These are phyloP conservation scores for Macrolepiota albuminosa DNA, from an alignment of 768 basidiomycete genomes.

Conservation along the genomic window DNA sequence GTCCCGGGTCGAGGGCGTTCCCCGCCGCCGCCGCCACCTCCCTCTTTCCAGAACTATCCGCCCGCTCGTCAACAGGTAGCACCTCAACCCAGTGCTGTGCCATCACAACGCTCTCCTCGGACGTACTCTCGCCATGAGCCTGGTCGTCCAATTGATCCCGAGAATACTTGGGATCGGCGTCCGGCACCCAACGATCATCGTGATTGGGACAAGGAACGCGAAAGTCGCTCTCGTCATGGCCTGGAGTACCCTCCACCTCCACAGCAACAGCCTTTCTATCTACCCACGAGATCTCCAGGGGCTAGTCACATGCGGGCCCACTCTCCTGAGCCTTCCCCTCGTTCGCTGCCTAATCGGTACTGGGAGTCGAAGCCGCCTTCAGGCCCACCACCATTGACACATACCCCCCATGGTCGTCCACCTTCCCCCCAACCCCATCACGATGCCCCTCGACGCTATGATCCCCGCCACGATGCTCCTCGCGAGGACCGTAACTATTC, in stretches of 20 bases:
- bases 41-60: slow-evolving; percentile 45
- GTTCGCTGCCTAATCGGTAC: slow-evolving; percentile 44
- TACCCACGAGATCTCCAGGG: slow-evolving; percentile 37
- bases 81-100: slow-evolving; percentile 33
- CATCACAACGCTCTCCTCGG: slow-evolving; percentile 58
- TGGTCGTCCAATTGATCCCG: slow-evolving; percentile 43
- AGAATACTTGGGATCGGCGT: slow-evolving; percentile 59
- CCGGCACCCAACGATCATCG: slow-evolving; percentile 40
- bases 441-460: slow-evolving; percentile 54
- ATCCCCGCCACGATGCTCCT: slow-evolving; percentile 52
- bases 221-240: slow-evolving; percentile 38
- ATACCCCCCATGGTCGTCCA: slow-evolving; percentile 25
- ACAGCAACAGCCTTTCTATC: slow-evolving; percentile 33
- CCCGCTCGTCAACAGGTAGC: slow-evolving; percentile 29
- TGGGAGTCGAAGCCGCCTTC: slow-evolving; percentile 60
- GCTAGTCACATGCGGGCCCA: slow-evolving; percentile 29
- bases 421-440: slow-evolving; percentile 32
- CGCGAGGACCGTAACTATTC: slow-evolving; percentile 45
- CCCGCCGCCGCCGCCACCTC: slow-evolving; percentile 44
- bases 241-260: slow-evolving; percentile 34
- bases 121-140: slow-evolving; percentile 48
- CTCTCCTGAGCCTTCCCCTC: slow-evolving; percentile 62
- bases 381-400: slow-evolving; percentile 21
- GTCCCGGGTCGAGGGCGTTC: slow-evolving; percentile 42
- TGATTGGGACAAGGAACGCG: slow-evolving; percentile 47